phyloP scores from a whole-genome alignment of 805 yeast species.

The Candida nemodendra region DNA sequence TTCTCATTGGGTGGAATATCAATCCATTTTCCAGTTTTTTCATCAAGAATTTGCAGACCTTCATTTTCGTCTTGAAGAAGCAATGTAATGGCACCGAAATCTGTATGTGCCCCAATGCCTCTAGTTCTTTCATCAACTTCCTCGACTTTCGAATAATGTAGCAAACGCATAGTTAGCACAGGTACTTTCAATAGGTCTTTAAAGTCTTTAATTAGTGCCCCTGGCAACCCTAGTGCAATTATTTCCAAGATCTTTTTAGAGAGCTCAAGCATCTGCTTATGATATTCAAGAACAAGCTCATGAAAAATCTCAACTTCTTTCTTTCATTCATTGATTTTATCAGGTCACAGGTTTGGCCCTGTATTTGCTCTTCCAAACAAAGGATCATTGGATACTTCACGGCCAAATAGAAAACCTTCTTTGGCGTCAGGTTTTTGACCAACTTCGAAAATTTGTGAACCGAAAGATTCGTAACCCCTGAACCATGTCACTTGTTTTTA shows the following conservation, averaged over 20 bases:
- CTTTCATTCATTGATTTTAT: conserved; percentile 22
- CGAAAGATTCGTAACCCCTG: conserved; percentile 17
- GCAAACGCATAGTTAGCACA: conserved; percentile 27
- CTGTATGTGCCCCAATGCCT: conserved; percentile 36
- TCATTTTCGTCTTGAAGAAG: conserved; percentile 30
- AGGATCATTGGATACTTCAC: conserved; percentile 12
- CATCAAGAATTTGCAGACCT: conserved; percentile 34
- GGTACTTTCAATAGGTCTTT: too few species aligned
- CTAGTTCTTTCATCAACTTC: conserved; percentile 24
- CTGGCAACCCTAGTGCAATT: conserved; percentile 22
- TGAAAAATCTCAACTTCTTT: conserved; percentile 21
- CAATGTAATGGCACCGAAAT: conserved; percentile 30
- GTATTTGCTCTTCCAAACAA: conserved; percentile 7
- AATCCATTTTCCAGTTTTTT: conserved; percentile 29
- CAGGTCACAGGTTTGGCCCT: conserved; percentile 13
- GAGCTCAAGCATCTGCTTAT: conserved; percentile 3
- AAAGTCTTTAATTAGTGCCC: conserved; percentile 22
- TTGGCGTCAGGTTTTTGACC: conserved; percentile 21
- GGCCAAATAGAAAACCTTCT: conserved; percentile 30
- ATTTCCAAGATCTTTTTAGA: conserved; percentile 20
- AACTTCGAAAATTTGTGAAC: conserved; percentile 10
- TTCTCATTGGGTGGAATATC: conserved; percentile 23
- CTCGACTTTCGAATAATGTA: conserved; percentile 31
- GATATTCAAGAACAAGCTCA: conserved; percentile 16
- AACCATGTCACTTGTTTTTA: conserved; percentile 13